Evolutionary conservation across 1,284 basidiomycete genomes (phyloP).

Genomic region (Heterobasidion occidentale): DNA sequence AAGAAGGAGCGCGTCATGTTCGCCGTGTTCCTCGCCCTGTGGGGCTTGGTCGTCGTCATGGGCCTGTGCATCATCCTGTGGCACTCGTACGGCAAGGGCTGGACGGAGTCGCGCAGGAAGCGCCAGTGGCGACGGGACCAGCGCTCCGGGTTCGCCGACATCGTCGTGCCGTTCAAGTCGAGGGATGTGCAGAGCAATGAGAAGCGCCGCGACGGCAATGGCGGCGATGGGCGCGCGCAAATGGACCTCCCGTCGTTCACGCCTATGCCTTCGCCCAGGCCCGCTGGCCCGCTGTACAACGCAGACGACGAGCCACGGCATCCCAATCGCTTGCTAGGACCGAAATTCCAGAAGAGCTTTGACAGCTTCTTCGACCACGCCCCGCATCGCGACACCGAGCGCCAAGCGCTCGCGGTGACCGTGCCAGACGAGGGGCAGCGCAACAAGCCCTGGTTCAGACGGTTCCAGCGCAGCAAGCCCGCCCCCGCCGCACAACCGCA

Average conservation of each 20-base stretch:
- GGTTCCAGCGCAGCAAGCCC: slow-evolving; percentile 13
- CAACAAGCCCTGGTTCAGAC: slow-evolving; percentile 8
- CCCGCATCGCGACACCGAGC: slow-evolving; percentile 10
- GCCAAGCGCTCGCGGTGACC: slow-evolving; percentile 23
- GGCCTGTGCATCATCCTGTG: slow-evolving; percentile 58
- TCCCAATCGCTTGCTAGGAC: slow-evolving; percentile 17
- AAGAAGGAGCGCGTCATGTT: slow-evolving; percentile 82
- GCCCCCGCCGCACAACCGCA: no score
- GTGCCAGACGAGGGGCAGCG: slow-evolving; percentile 28
- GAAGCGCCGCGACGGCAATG: slow-evolving; percentile 8
- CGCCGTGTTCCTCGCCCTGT: slow-evolving; percentile 71
- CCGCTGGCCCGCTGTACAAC: slow-evolving; percentile 26
- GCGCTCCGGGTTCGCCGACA: slow-evolving; percentile 33
- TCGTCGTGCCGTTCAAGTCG: slow-evolving; percentile 35
- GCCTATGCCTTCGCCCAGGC: slow-evolving; percentile 34
- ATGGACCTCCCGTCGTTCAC: slow-evolving; percentile 37
- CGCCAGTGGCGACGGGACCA: slow-evolving; percentile 47
- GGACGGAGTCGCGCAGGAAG: slow-evolving; percentile 37
- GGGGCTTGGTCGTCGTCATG: slow-evolving; percentile 72
- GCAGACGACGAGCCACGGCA: no score
- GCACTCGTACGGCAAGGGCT: slow-evolving; percentile 49
- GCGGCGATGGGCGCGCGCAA: slow-evolving; percentile 11
- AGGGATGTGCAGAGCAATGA: slow-evolving; percentile 19
- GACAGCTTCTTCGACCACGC: slow-evolving; percentile 38
- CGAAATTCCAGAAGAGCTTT: slow-evolving; percentile 37